Conservation (phyloP, 2,329 filamentous ascomycete genomes). For the Hypoxylon sp. region DNA sequence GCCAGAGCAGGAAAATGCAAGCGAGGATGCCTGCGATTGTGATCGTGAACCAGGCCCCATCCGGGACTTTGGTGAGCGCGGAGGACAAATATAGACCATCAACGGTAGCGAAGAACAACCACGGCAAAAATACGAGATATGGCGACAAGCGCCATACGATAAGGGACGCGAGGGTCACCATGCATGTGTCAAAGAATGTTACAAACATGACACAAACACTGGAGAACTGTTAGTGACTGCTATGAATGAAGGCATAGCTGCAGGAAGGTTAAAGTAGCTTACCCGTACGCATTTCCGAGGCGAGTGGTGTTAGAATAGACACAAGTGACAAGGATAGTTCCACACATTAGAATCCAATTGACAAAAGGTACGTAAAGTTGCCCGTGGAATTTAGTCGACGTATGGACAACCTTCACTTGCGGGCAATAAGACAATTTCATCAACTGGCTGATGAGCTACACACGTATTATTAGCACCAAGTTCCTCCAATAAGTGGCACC, state of each 20-base stretch:
- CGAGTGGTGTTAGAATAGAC: slow-evolving; percentile 76
- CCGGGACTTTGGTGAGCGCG: slow-evolving; percentile 79
- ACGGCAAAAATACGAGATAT: slow-evolving; percentile 72
- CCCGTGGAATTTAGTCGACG: slow-evolving; percentile 77
- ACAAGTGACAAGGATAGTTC: slow-evolving; percentile 80
- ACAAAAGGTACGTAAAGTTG: slow-evolving; percentile 83
- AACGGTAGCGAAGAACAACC: slow-evolving; percentile 74
- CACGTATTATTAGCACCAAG: slow-evolving; percentile 18
- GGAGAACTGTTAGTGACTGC: slow-evolving; percentile 4
- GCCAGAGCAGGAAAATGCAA: slow-evolving; percentile 79
- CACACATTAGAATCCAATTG: slow-evolving; percentile 84
- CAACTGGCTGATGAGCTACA: slow-evolving; percentile 58
- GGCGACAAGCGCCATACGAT: slow-evolving; percentile 78
- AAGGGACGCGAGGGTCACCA: slow-evolving; percentile 80
- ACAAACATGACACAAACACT: slow-evolving; percentile 83
- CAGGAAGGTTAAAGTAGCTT: slow-evolving; percentile 8
- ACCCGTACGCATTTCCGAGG: slow-evolving; percentile 81
- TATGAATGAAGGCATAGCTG: not conserved
- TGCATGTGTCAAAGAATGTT: slow-evolving; percentile 82
- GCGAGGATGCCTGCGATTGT: slow-evolving; percentile 74
- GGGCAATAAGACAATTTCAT: slow-evolving; percentile 82
- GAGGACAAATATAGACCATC: slow-evolving; percentile 80
- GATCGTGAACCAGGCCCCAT: slow-evolving; percentile 85
- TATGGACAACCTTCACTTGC: slow-evolving; percentile 81
- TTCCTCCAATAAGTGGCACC: not conserved